phyloP scores from a whole-genome alignment of 225 moss, liverwort and hornwort species.

The Sphagnum tenellum region DNA sequence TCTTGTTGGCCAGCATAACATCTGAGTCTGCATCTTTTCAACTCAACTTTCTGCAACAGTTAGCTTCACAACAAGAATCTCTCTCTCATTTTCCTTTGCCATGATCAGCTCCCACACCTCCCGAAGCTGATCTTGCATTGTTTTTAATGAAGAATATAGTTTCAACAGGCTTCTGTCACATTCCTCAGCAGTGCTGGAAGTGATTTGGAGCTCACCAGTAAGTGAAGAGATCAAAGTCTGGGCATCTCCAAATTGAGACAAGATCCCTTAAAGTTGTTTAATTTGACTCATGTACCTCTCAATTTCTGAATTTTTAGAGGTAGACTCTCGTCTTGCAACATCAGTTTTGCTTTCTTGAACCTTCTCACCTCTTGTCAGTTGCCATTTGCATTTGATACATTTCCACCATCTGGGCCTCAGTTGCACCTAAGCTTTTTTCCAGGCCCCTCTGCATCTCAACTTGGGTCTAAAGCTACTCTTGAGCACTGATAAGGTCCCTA shows the following conservation, averaged over 20 bases:
- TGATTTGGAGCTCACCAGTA: constrained; percentile 30
- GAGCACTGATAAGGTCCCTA: constrained; percentile 26
- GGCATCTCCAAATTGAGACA: constrained; percentile 30
- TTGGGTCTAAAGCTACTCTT: constrained; percentile 39
- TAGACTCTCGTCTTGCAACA: constrained; percentile 11
- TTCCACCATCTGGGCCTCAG: constrained; percentile 28
- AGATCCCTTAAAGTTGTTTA: constrained; percentile 17
- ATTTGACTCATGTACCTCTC: constrained; percentile 18
- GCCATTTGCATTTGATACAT: constrained; percentile 24
- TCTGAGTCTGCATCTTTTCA: constrained; percentile 27
- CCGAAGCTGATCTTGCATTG: constrained; percentile 22
- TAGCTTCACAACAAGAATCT: constrained; percentile 31
- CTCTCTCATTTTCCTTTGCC: constrained; percentile 25
- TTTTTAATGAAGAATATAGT: constrained; percentile 31
- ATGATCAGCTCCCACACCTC: constrained; percentile 17
- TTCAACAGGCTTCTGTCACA: constrained; percentile 23
- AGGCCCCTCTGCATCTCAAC: constrained; percentile 31
- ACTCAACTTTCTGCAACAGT: constrained; percentile 25
- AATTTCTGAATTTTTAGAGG: constrained; percentile 25
- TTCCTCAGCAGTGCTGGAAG: constrained; percentile 24
- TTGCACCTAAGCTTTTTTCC: constrained; percentile 31
- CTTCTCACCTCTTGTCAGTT: constrained; percentile 25
- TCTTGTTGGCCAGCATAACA: constrained; percentile 8
- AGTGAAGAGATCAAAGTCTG: constrained; percentile 25
- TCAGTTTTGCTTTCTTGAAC: constrained; percentile 22